phyloP scores from a whole-genome alignment of 805 yeast genomes.

The Candida broadrunensis region DNA sequence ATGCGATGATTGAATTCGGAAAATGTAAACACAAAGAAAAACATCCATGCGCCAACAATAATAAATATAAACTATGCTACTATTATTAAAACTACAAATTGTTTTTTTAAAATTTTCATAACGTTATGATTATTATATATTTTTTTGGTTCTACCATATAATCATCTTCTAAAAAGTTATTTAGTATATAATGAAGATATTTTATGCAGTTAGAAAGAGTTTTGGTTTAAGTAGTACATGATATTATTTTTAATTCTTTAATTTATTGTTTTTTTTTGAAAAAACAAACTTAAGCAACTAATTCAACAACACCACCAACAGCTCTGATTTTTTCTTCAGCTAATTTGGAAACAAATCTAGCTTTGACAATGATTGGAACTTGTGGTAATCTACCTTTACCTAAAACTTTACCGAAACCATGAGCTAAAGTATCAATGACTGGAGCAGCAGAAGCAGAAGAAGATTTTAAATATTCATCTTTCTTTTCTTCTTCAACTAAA shows the following conservation, averaged over 20 bases:
- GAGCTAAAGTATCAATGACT: constrained; percentile 98
- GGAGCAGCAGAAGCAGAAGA: constrained; percentile 91
- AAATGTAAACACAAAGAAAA: no score
- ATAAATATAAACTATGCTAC: no score
- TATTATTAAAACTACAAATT: no score
- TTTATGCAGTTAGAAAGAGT: no score
- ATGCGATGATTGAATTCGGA: background rate
- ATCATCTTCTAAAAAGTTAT: background rate
- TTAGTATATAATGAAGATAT: no score
- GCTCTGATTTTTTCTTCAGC: constrained; percentile 99
- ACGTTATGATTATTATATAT: constrained; percentile 1
- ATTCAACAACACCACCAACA: constrained; percentile 99
- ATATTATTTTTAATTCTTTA: background rate
- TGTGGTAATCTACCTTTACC: constrained; percentile 99
- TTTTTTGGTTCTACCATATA: background rate
- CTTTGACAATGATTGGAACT: constrained; percentile 98
- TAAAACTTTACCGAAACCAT: constrained; percentile 99
- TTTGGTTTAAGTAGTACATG: no score
- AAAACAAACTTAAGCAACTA: constrained; percentile 73
- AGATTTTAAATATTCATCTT: constrained; percentile 86
- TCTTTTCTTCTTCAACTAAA: constrained; percentile 87
- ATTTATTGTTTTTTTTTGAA: background rate
- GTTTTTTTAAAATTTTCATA: background rate
- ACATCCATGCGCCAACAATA: background rate
- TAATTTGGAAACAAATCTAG: constrained; percentile 97